A percentile compares a stretch with the other conserved stretches of the same genome.
These are phyloP conservation scores for Peltaster fructicola DNA, from an alignment of 2,329 filamentous ascomycete genomes.

Conservation along the genomic window DNA sequence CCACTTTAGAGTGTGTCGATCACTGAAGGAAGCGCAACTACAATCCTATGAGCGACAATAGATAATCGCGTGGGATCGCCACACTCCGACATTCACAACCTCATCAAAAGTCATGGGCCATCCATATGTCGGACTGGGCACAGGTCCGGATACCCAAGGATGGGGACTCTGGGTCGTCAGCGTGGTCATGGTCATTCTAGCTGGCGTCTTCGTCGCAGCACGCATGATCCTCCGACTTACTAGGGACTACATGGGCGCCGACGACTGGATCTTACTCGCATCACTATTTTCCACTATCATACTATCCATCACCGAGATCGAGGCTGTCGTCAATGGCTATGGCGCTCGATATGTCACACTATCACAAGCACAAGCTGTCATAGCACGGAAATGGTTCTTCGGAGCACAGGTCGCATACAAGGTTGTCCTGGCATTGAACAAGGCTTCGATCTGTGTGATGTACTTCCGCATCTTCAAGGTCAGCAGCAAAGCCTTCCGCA, in stretches of 20 bases:
- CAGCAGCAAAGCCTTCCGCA: slow-evolving; percentile 1
- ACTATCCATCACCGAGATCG: slow-evolving; percentile 1
- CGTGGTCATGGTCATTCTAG: slow-evolving; percentile 1
- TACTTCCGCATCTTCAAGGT: slow-evolving; percentile 1
- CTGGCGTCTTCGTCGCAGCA: slow-evolving; percentile 1
- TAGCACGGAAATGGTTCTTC: slow-evolving; percentile 1
- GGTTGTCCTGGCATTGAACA: slow-evolving; percentile 1
- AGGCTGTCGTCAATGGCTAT: slow-evolving; percentile 1
- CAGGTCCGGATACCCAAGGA: neutral
- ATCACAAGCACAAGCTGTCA: neutral
- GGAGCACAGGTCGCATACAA: slow-evolving; percentile 2
- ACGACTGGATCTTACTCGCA: no score
- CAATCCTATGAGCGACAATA: no score
- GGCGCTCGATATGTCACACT: neutral
- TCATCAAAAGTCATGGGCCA: no score
- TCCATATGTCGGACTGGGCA: slow-evolving; percentile 1
- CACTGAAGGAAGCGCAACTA: no score
- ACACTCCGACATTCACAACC: no score
- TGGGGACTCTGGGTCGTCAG: neutral
- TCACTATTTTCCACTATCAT: neutral
- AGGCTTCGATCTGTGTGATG: slow-evolving; percentile 1
- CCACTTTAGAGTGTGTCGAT: no score
- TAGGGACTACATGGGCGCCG: neutral
- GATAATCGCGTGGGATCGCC: no score
- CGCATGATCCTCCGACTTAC: neutral